Conservation (phyloP, 345 rosid species). For the Kandelia obovata region DNA sequence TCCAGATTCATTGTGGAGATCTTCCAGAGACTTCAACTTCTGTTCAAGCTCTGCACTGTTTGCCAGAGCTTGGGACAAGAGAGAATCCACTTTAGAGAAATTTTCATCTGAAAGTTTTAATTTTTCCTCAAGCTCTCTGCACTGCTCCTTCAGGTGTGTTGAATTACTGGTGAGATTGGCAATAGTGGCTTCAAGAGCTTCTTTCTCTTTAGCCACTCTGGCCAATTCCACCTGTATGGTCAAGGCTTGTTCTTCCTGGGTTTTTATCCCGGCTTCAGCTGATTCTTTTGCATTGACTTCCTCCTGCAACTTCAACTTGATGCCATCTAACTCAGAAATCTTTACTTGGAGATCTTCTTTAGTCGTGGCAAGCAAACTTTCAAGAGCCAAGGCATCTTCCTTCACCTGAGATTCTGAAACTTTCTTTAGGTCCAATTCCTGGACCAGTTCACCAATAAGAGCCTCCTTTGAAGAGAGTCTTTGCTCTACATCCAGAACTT, state of each 20-base stretch:
- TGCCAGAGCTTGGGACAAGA: conserved; percentile 64
- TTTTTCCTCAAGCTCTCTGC: conserved; percentile 58
- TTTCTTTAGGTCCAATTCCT: conserved; percentile 60
- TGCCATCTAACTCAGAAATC: conserved; percentile 48
- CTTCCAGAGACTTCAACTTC: conserved; percentile 70
- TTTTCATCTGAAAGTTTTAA: conserved; percentile 64
- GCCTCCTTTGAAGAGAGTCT: conserved; percentile 62
- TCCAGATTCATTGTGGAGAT: conserved; percentile 53
- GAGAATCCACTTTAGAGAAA: conserved; percentile 58
- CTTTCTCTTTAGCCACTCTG: conserved; percentile 46
- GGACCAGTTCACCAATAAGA: conserved; percentile 44
- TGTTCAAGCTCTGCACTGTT: conserved; percentile 66
- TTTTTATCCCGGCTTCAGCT: conserved; percentile 37
- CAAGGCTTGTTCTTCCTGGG: conserved; percentile 34
- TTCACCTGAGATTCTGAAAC: conserved; percentile 62
- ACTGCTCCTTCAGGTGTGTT: conserved; percentile 40
- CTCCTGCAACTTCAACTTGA: conserved; percentile 47
- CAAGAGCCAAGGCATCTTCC: conserved; percentile 54
- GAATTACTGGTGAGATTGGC: conserved; percentile 45
- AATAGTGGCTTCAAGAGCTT: conserved; percentile 49
- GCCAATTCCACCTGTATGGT: conserved; percentile 35
- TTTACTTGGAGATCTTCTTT: conserved; percentile 60
- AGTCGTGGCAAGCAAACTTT: conserved; percentile 38
- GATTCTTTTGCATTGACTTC: conserved; percentile 46
- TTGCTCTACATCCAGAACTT: conserved; percentile 51